Conservation (phyloP, 257 asterid species). For the Eucommia ulmoides region DNA sequence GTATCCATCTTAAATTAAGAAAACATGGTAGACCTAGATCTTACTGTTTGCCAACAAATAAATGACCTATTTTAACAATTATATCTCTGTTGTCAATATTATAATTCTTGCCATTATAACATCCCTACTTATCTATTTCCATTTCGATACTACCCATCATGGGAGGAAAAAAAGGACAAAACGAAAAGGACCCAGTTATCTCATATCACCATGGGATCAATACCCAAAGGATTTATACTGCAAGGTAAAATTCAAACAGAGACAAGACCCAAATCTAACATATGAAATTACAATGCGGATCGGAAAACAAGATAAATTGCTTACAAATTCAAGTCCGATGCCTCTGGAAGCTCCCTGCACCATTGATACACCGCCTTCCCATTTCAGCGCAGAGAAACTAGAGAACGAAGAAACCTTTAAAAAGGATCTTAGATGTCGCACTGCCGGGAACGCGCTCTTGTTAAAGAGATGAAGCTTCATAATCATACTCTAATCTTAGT, state of each 20-base stretch:
- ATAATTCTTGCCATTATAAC: too few relatives aligned
- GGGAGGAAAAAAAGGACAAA: not conserved
- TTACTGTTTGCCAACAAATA: too few relatives aligned
- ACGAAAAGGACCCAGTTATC: not conserved
- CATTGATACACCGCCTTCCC: slow-evolving; percentile 71
- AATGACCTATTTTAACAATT: too few relatives aligned
- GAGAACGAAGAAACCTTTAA: slow-evolving; percentile 24
- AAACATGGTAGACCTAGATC: too few relatives aligned
- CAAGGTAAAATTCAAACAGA: not conserved
- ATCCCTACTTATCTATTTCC: too few relatives aligned
- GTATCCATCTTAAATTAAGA: too few relatives aligned
- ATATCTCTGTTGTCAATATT: too few relatives aligned
- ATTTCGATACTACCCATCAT: too few relatives aligned
- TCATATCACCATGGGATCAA: not conserved
- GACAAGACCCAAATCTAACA: not conserved
- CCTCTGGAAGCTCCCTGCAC: slow-evolving; percentile 99
- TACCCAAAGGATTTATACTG: not conserved
- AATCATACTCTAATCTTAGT: too few relatives aligned
- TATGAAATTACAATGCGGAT: slow-evolving; percentile 2
- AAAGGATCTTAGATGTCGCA: slow-evolving; percentile 18
- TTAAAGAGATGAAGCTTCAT: slow-evolving; percentile 36
- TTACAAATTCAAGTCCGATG: slow-evolving; percentile 90
- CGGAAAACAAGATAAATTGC: slow-evolving; percentile 12
- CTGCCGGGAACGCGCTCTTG: slow-evolving; percentile 17
- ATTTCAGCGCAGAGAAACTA: slow-evolving; percentile 18